Evolutionary conservation across 306 rosid genomes (phyloP), one percentile per base, ranked within the genome.

Genomic region (Inga leiocalycina): DNA sequence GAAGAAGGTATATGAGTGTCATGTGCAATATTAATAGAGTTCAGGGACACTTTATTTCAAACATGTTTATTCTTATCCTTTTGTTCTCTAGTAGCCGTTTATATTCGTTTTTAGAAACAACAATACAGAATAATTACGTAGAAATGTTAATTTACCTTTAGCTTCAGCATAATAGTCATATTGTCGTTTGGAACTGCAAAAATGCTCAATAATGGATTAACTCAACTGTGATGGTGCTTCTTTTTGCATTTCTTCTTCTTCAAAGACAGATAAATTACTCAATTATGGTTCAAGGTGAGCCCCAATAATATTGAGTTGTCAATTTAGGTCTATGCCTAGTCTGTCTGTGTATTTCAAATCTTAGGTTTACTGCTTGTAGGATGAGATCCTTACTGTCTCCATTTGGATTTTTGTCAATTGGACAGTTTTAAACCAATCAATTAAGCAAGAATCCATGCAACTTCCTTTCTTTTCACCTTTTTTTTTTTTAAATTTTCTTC

Each of bases 361-460:
- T 51, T 65, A 52, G 69, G 74, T 72, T 79, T 72, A 82, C 79
- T 57, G 71, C 74, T 44, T 64, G 88, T 81, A 71, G 79, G 88
- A 66, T 76, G 74, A 37, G 77, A 64, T 69, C 82, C 71, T 75
- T n/a, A 80, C 78, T 39, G 84, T 49, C 80, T 73, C 71, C 59
- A 19, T 82, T 82, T 85, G 87, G 87, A 79, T 68, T 85, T 66
- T 82, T 65, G 90, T 49, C 72, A 77, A 72, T 45, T 72, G 51
- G 76, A 79, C 79, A 82, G 61, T 71, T 88, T 80, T 82, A 69
- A 80, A 79, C 81, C 88, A 76, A 82, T 88, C 87, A 77, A 83
- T 86, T 61, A 71, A 1, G 74, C 74, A 71, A 62, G 54, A 83
- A 62, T 66, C 79, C 65, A 11, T 24, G 75, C 65, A 72, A 75